A percentile compares a stretch with the other conserved stretches of the same genome.
Conservation (phyloP, 1,139 yeast species). For the Yamadazyma sp. region DNA sequence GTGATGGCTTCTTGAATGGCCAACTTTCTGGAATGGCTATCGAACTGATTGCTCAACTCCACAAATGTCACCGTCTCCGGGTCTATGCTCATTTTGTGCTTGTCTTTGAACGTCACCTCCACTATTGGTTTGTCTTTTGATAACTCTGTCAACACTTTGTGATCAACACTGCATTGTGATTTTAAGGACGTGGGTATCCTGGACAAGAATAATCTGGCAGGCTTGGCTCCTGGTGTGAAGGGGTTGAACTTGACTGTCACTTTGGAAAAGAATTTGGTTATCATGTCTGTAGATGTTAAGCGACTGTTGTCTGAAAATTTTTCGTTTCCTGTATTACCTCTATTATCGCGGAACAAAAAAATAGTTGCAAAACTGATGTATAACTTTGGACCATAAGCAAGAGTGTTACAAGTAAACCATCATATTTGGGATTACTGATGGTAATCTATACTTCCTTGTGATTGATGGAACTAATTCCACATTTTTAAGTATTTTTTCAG, state of each 20-base stretch:
- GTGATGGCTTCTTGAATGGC: slow-evolving; percentile 63
- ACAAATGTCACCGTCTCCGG: slow-evolving; percentile 54
- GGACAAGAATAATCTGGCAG: slow-evolving; percentile 78
- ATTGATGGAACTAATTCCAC: no score
- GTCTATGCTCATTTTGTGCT: slow-evolving; percentile 65
- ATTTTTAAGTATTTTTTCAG: no score
- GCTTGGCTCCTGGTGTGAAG: slow-evolving; percentile 68
- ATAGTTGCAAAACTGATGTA: slow-evolving; percentile 1
- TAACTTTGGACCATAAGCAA: no score
- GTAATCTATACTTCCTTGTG: no score
- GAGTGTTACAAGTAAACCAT: no score
- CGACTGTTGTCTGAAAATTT: no score
- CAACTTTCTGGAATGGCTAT: slow-evolving; percentile 69
- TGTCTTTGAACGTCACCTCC: slow-evolving; percentile 81
- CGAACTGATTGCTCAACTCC: slow-evolving; percentile 59
- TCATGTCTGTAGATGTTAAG: no score
- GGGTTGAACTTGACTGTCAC: slow-evolving; percentile 83
- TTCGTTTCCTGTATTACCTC: slow-evolving; percentile 5
- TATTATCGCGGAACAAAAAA: not conserved
- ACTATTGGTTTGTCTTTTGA: slow-evolving; percentile 57
- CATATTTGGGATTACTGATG: no score
- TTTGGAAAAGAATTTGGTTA: slow-evolving; percentile 79
- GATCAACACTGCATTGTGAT: slow-evolving; percentile 49
- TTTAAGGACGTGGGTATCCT: slow-evolving; percentile 73
- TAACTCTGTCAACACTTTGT: slow-evolving; percentile 48